Percentiles rank a stretch among this genome's conserved stretches.
Conservation (phyloP, 108 stramenopile species). For the Parietichytrium sp. region DNA sequence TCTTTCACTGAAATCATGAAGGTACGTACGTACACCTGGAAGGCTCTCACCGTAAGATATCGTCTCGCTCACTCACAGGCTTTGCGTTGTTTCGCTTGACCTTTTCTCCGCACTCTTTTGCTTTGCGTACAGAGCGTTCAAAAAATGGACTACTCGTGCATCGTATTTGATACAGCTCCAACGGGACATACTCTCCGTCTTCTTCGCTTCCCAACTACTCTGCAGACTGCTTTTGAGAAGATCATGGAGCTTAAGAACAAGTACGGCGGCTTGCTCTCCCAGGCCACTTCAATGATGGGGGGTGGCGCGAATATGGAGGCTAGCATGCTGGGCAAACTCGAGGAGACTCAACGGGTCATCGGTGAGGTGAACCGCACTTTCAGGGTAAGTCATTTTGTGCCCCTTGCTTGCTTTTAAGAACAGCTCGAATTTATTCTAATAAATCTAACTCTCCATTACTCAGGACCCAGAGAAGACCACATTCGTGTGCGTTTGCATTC, state of each 20-base stretch:
- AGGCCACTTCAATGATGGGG: conserved; percentile 86
- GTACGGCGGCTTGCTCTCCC: conserved; percentile 88
- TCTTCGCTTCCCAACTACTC: conserved; percentile 88
- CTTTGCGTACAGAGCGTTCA: conserved; percentile 81
- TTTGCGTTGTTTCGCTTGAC: background rate
- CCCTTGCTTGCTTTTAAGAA: background rate
- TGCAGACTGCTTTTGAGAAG: conserved; percentile 93
- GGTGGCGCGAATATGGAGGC: conserved; percentile 74
- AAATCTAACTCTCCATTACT: conserved; percentile 92
- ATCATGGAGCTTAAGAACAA: conserved; percentile 92
- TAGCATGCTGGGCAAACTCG: conserved; percentile 78
- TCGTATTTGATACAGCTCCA: conserved; percentile 98
- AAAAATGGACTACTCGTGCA: conserved; percentile 87
- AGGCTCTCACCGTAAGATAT: too few species aligned
- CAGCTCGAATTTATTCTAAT: conserved; percentile 78
- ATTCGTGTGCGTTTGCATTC: conserved; percentile 98
- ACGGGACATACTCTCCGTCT: conserved; percentile 98
- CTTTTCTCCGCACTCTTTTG: background rate
- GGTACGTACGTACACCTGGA: too few species aligned
- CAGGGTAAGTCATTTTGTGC: too few species aligned
- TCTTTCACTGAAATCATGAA: conserved; percentile 95
- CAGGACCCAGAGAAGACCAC: conserved; percentile 94
- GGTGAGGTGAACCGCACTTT: conserved; percentile 40
- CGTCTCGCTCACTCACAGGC: background rate
- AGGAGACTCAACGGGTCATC: conserved; percentile 68